A percentile compares a stretch with the other conserved stretches of the same genome.
Evolutionary conservation across 2,329 filamentous ascomycete genomes (phyloP).

Genomic region (Microsporum audouinii): DNA sequence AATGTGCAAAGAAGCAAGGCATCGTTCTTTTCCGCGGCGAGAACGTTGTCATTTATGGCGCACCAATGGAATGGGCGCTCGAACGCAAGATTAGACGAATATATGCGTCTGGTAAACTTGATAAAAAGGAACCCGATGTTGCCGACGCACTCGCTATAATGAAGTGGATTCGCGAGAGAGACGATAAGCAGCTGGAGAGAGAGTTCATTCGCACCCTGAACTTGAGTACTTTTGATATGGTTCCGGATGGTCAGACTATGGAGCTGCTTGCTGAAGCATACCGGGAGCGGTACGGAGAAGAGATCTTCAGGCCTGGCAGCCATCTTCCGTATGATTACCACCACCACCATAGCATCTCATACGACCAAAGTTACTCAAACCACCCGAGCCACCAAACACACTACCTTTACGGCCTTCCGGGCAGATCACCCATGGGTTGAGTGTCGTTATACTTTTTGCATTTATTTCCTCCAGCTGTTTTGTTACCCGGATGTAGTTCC

Average conservation of each 20-base stretch:
- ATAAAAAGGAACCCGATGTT: slow-evolving; percentile 6
- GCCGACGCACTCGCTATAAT: slow-evolving; percentile 9
- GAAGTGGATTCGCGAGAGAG: slow-evolving; percentile 3
- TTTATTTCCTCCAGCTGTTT: neutral
- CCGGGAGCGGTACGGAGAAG: slow-evolving; percentile 4
- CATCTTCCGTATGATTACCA: neutral
- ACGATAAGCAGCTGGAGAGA: slow-evolving; percentile 8
- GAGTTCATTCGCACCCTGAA: slow-evolving; percentile 6
- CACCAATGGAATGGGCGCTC: slow-evolving; percentile 11
- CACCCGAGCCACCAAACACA: neutral
- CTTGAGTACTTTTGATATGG: slow-evolving; percentile 10
- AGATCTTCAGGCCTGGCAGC: slow-evolving; percentile 4
- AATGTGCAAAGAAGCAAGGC: slow-evolving; percentile 8
- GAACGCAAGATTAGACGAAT: slow-evolving; percentile 10
- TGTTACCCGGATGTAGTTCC: neutral
- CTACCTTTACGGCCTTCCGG: neutral
- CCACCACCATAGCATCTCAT: neutral
- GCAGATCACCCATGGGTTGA: neutral
- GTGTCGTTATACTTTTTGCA: neutral
- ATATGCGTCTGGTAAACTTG: neutral
- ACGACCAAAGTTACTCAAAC: neutral
- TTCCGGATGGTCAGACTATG: neutral
- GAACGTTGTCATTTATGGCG: slow-evolving; percentile 6
- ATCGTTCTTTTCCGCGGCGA: slow-evolving; percentile 9
- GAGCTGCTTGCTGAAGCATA: slow-evolving; percentile 6